These are phyloP conservation scores for Antitrichia curtipendula DNA, from an alignment of 225 moss, liverwort and hornwort genomes.

Conservation along the genomic window DNA sequence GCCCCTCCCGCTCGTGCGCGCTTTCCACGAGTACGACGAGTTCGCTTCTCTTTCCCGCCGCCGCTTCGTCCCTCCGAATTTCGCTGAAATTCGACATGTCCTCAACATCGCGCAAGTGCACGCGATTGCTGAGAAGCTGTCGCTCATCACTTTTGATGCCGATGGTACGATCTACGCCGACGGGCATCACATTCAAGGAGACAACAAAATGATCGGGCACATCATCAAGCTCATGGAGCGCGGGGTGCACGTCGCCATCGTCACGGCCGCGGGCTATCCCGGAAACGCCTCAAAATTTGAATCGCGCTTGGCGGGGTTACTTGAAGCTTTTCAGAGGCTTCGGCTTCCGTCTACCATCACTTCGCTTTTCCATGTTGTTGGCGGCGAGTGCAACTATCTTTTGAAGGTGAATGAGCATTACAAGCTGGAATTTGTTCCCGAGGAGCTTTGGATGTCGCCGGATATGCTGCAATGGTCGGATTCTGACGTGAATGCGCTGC, in stretches of 20 bases:
- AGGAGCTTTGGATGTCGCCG: conserved; percentile 63
- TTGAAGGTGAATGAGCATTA: conserved; percentile 57
- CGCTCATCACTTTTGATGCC: conserved; percentile 81
- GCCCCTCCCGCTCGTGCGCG: conserved; percentile 61
- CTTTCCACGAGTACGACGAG: conserved; percentile 86
- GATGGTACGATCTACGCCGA: conserved; percentile 91
- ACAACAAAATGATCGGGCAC: conserved; percentile 87
- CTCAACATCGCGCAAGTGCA: conserved; percentile 96
- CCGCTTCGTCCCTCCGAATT: conserved; percentile 80
- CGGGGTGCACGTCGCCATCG: conserved; percentile 75
- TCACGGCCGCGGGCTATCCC: conserved; percentile 89
- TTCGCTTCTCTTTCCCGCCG: conserved; percentile 85
- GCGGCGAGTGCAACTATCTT: conserved; percentile 93
- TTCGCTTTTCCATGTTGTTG: conserved; percentile 72
- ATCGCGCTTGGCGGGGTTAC: conserved; percentile 62
- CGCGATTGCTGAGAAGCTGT: conserved; percentile 66
- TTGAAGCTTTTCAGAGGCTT: conserved; percentile 66
- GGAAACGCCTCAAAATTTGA: conserved; percentile 66
- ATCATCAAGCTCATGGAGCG: conserved; percentile 76
- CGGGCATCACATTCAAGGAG: conserved; percentile 83
- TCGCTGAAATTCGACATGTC: conserved; percentile 86
- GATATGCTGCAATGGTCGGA: conserved; percentile 82
- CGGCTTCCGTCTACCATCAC: conserved; percentile 43
- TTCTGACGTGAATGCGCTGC: conserved; percentile 41
- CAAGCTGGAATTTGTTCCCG: conserved; percentile 64